Base-by-base conservation (phyloP, 1,139 yeast genomes). In the Blastobotrys petasosporus region DNA sequence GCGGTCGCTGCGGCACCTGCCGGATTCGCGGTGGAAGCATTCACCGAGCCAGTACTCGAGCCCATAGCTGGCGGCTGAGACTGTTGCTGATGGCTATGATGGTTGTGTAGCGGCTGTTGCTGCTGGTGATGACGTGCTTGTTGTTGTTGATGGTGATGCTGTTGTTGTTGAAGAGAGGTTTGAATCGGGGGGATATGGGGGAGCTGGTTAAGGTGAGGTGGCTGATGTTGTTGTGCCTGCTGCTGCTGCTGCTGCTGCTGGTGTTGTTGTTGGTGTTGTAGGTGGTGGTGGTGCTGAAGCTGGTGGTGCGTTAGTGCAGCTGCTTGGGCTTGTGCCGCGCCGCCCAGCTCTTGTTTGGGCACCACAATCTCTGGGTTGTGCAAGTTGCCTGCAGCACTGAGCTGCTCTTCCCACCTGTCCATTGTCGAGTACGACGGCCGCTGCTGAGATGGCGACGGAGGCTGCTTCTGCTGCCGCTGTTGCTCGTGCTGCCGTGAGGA, bases 211-310 rank as follows among this genome's bases (percentile, higher is more conserved):
- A 35, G 41, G 11, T 44, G 45, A 17, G 44, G 45, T 13, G 37
- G 44, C 35, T 38, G 44, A 6, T 29, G 46, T 13, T 39, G 42
- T 12, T 44, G n/a, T n/a, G n/a, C n/a, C n/a, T n/a, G 48, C 3
- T 44, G 39, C 2, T 32, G 36, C 3, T 32, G 34, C 17, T 32
- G 12, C 17, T 32, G 34, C 17, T 32, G 12, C 17, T 46, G 48
- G 13, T 33, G 45, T 32, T 46, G 47, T 20, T 42, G 45, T 16
- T 46, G 47, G 32, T 30, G 47, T 16, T 47, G n/a, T n/a, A n/a
- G 45, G 25, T 45, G 47, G 12, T 31, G 42, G 9, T 17, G 40
- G 28, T 15, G 41, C 40, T 17, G 40, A 16, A n/a, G 41, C 40
- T 8, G 9, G 37, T 28, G 42, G 20, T 7, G 31, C n/a, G 25